phyloP scores from a whole-genome alignment of 768 basidiomycete genomes.

The Boletus insuetus region DNA sequence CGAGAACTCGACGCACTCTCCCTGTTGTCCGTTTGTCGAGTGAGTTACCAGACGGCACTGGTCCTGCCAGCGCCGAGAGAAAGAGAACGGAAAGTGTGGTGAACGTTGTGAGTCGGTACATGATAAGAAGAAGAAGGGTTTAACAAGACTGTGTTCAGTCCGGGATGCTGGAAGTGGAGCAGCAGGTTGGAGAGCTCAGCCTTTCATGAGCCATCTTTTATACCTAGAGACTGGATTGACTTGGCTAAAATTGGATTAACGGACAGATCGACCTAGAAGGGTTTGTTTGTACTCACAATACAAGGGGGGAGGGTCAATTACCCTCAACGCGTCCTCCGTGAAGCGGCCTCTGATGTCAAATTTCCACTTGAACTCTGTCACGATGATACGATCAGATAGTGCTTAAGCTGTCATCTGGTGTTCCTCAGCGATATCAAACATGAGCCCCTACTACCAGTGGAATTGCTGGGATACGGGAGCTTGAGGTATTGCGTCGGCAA shows the following conservation, averaged over 20 bases:
- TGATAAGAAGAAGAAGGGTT: background rate
- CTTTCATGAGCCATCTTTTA: conserved; percentile 11
- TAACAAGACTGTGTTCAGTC: background rate
- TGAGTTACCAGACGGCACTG: conserved; percentile 21
- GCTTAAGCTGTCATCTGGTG: too few relatives aligned
- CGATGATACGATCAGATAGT: too few relatives aligned
- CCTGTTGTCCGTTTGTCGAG: conserved; percentile 53
- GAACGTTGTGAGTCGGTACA: conserved; percentile 23
- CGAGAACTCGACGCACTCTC: conserved; percentile 39
- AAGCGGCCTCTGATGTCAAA: too few relatives aligned
- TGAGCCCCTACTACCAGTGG: too few relatives aligned
- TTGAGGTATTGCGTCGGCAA: too few relatives aligned
- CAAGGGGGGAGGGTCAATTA: background rate
- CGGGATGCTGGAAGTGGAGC: background rate
- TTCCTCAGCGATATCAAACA: too few relatives aligned
- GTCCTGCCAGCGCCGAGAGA: conserved; percentile 39
- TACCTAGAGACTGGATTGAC: conserved; percentile 16
- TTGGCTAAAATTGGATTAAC: background rate
- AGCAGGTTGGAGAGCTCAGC: background rate
- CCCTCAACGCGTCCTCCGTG: background rate
- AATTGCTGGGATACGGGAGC: too few relatives aligned
- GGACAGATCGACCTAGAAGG: conserved; percentile 8
- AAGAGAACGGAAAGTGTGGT: conserved; percentile 42
- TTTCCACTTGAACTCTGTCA: too few relatives aligned
- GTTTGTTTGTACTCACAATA: conserved; percentile 1